phyloP scores from a whole-genome alignment of 2,329 filamentous ascomycete species.

The Hymenoscyphus scutula region DNA sequence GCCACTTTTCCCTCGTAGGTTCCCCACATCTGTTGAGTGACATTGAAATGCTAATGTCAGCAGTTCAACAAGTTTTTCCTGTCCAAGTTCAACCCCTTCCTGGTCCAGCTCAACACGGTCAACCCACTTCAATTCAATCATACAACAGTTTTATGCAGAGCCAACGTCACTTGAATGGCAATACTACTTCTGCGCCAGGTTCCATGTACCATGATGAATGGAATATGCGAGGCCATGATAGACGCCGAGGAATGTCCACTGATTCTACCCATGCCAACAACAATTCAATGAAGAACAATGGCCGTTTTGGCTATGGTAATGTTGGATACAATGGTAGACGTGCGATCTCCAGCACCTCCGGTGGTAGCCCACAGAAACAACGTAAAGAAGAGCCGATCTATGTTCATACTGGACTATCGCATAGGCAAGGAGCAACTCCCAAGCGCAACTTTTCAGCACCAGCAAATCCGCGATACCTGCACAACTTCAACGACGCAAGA shows the following conservation, averaged over 20 bases:
- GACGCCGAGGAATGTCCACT: constrained; percentile 19
- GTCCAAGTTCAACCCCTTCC: background rate
- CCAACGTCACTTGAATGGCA: constrained; percentile 3
- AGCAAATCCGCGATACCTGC: background rate
- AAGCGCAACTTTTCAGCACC: constrained; percentile 2
- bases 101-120: no score
- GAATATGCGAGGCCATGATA: constrained; percentile 3
- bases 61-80: background rate
- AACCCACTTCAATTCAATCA: background rate
- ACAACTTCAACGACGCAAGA: constrained; percentile 10
- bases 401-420: constrained; percentile 7
- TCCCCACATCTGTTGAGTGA: background rate
- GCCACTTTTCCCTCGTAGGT: constrained; percentile 5
- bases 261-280: constrained; percentile 11
- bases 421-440: background rate
- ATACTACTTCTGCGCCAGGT: background rate
- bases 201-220: background rate
- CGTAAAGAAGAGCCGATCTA: constrained; percentile 15
- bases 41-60: background rate
- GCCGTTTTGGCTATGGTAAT: background rate
- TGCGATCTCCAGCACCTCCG: constrained; percentile 12
- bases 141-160: constrained; percentile 15
- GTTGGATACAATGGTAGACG: constrained; percentile 7
- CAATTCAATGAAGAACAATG: background rate
- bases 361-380: constrained; percentile 9